Evolutionary conservation across 2,329 filamentous ascomycete species (phyloP).

Genomic region (Hymenoscyphus repandus): DNA sequence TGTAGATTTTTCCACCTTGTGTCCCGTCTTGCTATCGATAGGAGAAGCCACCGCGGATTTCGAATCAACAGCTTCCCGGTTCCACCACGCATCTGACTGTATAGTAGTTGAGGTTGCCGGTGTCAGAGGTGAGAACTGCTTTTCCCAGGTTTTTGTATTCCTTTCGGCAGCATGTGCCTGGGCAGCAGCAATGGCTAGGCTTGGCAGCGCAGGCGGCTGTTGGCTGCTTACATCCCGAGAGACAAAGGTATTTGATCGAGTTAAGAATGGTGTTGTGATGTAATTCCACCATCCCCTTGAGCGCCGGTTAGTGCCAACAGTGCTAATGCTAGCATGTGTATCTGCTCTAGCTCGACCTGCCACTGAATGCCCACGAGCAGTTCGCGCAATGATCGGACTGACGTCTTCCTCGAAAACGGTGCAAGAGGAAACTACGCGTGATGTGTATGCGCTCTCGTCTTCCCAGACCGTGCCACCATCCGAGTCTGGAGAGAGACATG

Average conservation of each 20-base stretch:
- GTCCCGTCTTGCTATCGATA: slow-evolving; percentile 22
- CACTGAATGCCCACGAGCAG: slow-evolving; percentile 34
- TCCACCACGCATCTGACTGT: slow-evolving; percentile 37
- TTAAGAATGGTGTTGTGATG: slow-evolving; percentile 64
- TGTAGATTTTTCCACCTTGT: slow-evolving; percentile 25
- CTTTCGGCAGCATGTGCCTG: slow-evolving; percentile 22
- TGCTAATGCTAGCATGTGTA: slow-evolving; percentile 26
- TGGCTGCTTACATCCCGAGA: slow-evolving; percentile 15
- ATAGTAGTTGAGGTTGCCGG: slow-evolving; percentile 27
- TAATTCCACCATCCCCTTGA: slow-evolving; percentile 75
- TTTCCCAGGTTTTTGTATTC: slow-evolving; percentile 29
- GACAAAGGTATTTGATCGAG: slow-evolving; percentile 31
- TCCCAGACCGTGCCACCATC: slow-evolving; percentile 27
- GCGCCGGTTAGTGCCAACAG: slow-evolving; percentile 37
- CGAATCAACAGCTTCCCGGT: slow-evolving; percentile 17
- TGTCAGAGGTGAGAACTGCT: slow-evolving; percentile 29
- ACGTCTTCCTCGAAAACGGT: slow-evolving; percentile 70
- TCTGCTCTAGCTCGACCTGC: slow-evolving; percentile 12
- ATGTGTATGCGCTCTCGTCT: slow-evolving; percentile 16
- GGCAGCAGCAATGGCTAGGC: slow-evolving; percentile 29
- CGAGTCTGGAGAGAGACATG: slow-evolving; percentile 29
- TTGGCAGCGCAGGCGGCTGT: slow-evolving; percentile 28
- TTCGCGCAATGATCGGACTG: slow-evolving; percentile 36
- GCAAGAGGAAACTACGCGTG: slow-evolving; percentile 38
- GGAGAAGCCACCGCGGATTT: slow-evolving; percentile 13